These are phyloP conservation scores for Aspergillus neotritici DNA, from an alignment of 2,329 filamentous ascomycete genomes.

Conservation along the genomic window DNA sequence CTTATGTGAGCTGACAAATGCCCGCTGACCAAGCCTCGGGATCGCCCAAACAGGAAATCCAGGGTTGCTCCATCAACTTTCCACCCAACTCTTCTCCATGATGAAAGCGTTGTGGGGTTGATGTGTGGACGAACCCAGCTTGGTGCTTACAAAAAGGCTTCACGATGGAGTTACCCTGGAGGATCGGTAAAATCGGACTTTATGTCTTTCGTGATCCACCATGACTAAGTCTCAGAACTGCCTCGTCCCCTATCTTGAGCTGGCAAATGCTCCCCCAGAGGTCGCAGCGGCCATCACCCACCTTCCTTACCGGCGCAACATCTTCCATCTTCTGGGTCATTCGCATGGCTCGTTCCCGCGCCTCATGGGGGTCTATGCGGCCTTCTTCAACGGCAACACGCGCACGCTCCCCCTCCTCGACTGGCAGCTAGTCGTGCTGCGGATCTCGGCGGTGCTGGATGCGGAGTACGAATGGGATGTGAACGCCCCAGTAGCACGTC, in stretches of 20 bases:
- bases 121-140: too few species aligned
- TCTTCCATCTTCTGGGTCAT: constrained; percentile 2
- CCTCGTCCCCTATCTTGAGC: constrained; percentile 5
- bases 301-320: constrained; percentile 10
- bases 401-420: constrained; percentile 6
- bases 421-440: constrained; percentile 11
- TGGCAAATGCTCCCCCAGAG: constrained; percentile 2
- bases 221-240: constrained; percentile 8
- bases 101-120: too few species aligned
- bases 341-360: constrained; percentile 7
- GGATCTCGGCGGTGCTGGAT: constrained; percentile 1
- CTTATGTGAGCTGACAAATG: too few species aligned
- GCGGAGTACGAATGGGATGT: constrained; percentile 9
- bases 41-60: too few species aligned
- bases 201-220: too few species aligned
- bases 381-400: constrained; percentile 8
- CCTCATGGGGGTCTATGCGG: constrained; percentile 4
- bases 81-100: too few species aligned
- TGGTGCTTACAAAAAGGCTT: too few species aligned
- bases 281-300: too few species aligned
- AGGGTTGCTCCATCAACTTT: too few species aligned
- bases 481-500: constrained; percentile 6
- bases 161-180: too few species aligned
- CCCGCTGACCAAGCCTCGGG: too few species aligned
- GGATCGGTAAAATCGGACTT: too few species aligned